These are phyloP conservation scores for Bipolaris oryzae DNA, from an alignment of 2,329 filamentous ascomycete genomes.

Conservation along the genomic window DNA sequence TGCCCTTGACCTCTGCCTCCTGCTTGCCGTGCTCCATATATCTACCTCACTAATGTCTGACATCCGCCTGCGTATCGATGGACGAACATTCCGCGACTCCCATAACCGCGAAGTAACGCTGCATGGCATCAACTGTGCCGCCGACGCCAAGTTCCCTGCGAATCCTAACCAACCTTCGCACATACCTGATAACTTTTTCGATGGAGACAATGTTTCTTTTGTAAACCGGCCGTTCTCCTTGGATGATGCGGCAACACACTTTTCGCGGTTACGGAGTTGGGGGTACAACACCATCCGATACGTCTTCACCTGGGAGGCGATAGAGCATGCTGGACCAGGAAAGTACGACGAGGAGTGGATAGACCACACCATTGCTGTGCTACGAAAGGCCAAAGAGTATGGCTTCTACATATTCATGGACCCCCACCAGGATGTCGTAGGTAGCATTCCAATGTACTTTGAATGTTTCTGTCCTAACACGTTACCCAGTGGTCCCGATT, in stretches of 20 bases:
- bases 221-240: constrained; percentile 82
- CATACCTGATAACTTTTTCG: constrained; percentile 78
- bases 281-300: constrained; percentile 98
- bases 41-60: constrained; percentile 64
- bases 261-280: constrained; percentile 81
- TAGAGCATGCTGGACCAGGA: constrained; percentile 88
- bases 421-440: constrained; percentile 93
- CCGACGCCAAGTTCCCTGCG: constrained; percentile 87
- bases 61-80: constrained; percentile 81
- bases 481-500: constrained; percentile 81
- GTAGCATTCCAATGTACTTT: constrained; percentile 43
- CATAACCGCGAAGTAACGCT: constrained; percentile 85
- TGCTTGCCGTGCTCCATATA: constrained; percentile 4
- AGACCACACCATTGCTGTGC: constrained; percentile 82
- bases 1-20: not conserved
- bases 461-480: constrained; percentile 24
- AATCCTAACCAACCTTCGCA: constrained; percentile 83
- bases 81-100: constrained; percentile 80
- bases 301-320: constrained; percentile 98
- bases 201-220: constrained; percentile 90
- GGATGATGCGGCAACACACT: constrained; percentile 83
- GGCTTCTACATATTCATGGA: constrained; percentile 99
- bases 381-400: constrained; percentile 85
- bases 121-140: constrained; percentile 92
- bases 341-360: constrained; percentile 95